Percentiles rank a stretch among this genome's conserved stretches.
These are phyloP conservation scores for Ramalina intermedia DNA, from an alignment of 495 filamentous ascomycete species.

Conservation along the genomic window DNA sequence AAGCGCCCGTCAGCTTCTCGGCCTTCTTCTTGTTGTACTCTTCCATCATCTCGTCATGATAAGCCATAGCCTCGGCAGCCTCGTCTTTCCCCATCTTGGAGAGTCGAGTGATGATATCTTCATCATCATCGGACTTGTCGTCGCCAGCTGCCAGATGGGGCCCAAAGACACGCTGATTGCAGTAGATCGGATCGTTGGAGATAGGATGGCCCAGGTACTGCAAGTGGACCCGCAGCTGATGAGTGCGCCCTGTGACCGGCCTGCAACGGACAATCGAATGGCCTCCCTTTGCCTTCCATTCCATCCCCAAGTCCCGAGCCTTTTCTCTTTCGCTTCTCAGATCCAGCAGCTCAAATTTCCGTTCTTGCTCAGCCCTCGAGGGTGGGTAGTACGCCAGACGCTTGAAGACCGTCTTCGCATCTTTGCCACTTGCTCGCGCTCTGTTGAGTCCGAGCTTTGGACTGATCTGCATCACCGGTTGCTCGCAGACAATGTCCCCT, in stretches of 20 bases:
- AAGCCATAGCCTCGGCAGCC: conserved; percentile 75
- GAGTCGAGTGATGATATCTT: conserved; percentile 74
- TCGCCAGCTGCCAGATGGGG: conserved; percentile 59
- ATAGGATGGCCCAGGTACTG: conserved; percentile 93
- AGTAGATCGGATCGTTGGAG: conserved; percentile 93
- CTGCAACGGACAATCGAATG: conserved; percentile 93
- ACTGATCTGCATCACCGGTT: conserved; percentile 86
- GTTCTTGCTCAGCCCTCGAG: conserved; percentile 18
- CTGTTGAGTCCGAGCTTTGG: conserved; percentile 90
- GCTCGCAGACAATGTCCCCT: conserved; percentile 65
- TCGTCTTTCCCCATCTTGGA: conserved; percentile 89
- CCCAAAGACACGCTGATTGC: conserved; percentile 84
- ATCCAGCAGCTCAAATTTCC: conserved; percentile 18
- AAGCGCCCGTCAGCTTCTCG: conserved; percentile 78
- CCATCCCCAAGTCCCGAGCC: conserved; percentile 12
- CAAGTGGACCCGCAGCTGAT: conserved; percentile 88
- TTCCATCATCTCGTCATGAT: conserved; percentile 83
- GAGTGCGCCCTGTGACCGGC: conserved; percentile 84
- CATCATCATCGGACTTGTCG: conserved; percentile 54
- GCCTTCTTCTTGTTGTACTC: conserved; percentile 73
- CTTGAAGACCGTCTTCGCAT: conserved; percentile 79
- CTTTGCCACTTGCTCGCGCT: conserved; percentile 82
- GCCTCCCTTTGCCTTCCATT: conserved; percentile 33
- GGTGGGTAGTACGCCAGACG: conserved; percentile 75
- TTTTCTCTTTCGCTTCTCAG: conserved; percentile 6